These are phyloP conservation scores for Dendrobium nobile DNA, from an alignment of 106 monocot genomes.

Conservation along the genomic window DNA sequence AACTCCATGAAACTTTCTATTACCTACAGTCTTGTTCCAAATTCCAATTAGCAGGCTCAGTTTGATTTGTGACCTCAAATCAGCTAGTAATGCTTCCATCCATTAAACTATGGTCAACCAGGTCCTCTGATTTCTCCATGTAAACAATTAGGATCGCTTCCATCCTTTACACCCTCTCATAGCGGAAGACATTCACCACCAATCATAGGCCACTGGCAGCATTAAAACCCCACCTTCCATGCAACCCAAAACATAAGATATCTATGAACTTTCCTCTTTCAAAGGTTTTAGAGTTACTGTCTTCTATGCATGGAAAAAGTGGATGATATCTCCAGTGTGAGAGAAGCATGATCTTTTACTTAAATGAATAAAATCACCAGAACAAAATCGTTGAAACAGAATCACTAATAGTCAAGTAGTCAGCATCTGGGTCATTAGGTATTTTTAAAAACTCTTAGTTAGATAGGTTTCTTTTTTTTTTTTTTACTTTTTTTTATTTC, in stretches of 20 bases:
- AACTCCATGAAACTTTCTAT: background rate
- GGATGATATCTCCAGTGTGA: background rate
- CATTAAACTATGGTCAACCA: background rate
- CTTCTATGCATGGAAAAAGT: background rate
- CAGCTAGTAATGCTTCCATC: background rate
- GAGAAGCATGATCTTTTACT: background rate
- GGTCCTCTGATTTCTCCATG: background rate
- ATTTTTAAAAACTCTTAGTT: too few relatives aligned
- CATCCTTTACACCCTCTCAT: background rate
- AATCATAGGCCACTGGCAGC: background rate
- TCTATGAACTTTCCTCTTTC: background rate
- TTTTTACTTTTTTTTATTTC: too few relatives aligned
- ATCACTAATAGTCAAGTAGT: background rate
- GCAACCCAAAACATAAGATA: background rate
- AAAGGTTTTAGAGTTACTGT: background rate
- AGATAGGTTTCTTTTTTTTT: too few relatives aligned
- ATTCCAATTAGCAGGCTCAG: background rate
- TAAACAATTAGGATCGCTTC: background rate
- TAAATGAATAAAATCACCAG: background rate
- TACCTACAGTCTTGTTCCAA: background rate
- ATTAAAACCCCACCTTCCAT: background rate
- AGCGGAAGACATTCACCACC: background rate
- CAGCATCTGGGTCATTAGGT: background rate
- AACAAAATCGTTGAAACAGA: background rate
- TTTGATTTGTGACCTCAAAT: background rate